Base-by-base conservation (phyloP, 176 grass and related monocot species). In the Oropetium thomaeum region DNA sequence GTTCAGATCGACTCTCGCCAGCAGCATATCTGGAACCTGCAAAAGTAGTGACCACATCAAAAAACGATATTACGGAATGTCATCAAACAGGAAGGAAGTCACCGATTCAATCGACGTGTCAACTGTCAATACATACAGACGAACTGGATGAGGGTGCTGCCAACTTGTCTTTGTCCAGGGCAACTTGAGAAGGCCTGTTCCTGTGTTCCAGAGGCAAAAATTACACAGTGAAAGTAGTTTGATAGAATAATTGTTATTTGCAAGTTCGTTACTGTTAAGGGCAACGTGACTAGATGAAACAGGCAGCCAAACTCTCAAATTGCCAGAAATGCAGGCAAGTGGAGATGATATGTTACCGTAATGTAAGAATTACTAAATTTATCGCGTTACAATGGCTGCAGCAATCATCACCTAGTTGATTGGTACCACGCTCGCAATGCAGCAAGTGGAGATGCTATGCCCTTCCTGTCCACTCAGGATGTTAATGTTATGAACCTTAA, bases 1-100 rank as follows among this genome's bases (percentile, higher is more conserved):
- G 37, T 78, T 85, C 5, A 85, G 63, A 84, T 97, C 88, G 57
- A 89, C 63, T 82, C 62, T 75, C n/a, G 31, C 59, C 54, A 41
- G 54, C 23, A 64, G 74, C 68, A 65, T 33, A 19, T 12, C 83
- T 61, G 74, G 55, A 45, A 80, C 70, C 94, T 97, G 70, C 60
- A 82, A 65, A 80, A 74, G 74, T 40, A 28, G 39, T 28, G 23
- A 65, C 63, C 58, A 82, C 71, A 71, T 69, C 47, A 75, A 59
- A 27, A 58, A 75, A 42, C 65, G 58, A 79, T 64, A 39, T 23
- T 72, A 45, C 49, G 15, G 22, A 60, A 60, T 57, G 79, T 57
- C 48, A 63, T 65, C 26, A 58, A 83, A 74, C 16, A 68, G 16
- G 62, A 65, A 45, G 41, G 49, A 65, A 79, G 47, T 40, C 7